Evolutionary conservation across 257 asterid genomes (phyloP), one percentile per base, ranked within the genome.

Genomic region (Przewalskia tangutica): DNA sequence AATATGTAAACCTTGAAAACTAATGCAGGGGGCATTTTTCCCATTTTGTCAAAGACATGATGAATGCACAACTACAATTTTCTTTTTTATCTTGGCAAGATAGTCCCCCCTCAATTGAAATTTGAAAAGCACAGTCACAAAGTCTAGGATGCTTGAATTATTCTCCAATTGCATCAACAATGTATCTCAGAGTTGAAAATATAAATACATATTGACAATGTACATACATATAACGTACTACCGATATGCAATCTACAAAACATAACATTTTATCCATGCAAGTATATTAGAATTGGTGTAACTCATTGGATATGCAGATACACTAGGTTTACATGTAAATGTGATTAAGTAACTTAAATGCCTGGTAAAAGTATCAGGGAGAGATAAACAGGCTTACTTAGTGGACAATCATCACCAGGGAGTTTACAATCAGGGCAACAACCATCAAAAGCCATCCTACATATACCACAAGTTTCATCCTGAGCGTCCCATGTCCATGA

Each of bases 401-500:
- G 79, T 84, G 98, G 97, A 85, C 97, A 94, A 86, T 92, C 97
- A 82, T 93, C 98, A 84, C 98, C 97, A 12, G 98, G 98, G 79
- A 91, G 96, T 85, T 91, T 92, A 83, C 98, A 92, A 82, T 93
- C 97, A 77, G 95, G 95, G 88, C 97, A 93, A 84, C 97, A 93
- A 65, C 98, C 98, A 88, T 94, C 97, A 84, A 91, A 91, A 42
- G 95, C 95, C 98, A 94, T 91, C 87, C 97, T 85, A 86, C 98
- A 93, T 79, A 94, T 91, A 64, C 98, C 98, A 77, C 98, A 94
- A 23, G 97, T 92, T 85, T 93, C 98, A 81, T 94, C 98, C 87
- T 93, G 97, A 23, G 97, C 98, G 86, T 95, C 93, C 98, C 98
- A 93, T 82, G 97, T 92, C 97, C 98, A 95, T n/a, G 95, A 91